Evolutionary conservation across 495 filamentous ascomycete species (phyloP), one percentile per base, ranked within the genome.

Genomic region (Lasiosphaeris hirsuta): DNA sequence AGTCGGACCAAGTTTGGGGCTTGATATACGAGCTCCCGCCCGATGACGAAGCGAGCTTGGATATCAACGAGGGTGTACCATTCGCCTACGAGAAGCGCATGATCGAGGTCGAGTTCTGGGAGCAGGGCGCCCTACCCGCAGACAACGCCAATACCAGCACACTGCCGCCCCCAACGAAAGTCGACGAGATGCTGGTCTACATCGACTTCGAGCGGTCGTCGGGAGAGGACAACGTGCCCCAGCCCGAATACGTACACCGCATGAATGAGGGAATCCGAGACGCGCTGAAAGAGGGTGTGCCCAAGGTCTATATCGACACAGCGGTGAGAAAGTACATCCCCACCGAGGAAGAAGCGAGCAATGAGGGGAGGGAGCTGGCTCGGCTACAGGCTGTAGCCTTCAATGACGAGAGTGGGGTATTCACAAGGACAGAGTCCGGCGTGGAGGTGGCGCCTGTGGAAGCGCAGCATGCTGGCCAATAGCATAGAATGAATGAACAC

Each of bases 241-340:
- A 54, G 17, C 38, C 37, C 0, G 74, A 77, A 57, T 75, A 77
- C 35, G 60, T 75, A 14, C 52, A 57, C 10, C 65, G 76, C 10
- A 75, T 78, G 69, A 73, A 73, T 39, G 35, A 39, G 30, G 74
- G 71, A 1, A 67, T 75, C 6, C 10, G 62, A 1, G 72, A 78
- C n/a, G 72, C 74, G 30, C 43, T 64, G 38, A 17, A n/a, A 52
- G 52, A 62, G 57, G 66, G 66, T 1, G 47, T 78, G 36, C 72
- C 71, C 1, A 10, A 23, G 38, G 4, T 15, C 2, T 76, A 74
- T 58, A 68, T 76, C 15, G 51, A 68, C 0, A 7, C 10, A 4
- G 65, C 70, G 33, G 2, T 70, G 46, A 57, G 61, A 44, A 18
- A 17, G 50, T 69, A 63, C n/a, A 59, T 70, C 19, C 65, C 68